These are phyloP conservation scores for Neofusicoccum cordaticola DNA, from an alignment of 2,329 filamentous ascomycete species.

Conservation along the genomic window DNA sequence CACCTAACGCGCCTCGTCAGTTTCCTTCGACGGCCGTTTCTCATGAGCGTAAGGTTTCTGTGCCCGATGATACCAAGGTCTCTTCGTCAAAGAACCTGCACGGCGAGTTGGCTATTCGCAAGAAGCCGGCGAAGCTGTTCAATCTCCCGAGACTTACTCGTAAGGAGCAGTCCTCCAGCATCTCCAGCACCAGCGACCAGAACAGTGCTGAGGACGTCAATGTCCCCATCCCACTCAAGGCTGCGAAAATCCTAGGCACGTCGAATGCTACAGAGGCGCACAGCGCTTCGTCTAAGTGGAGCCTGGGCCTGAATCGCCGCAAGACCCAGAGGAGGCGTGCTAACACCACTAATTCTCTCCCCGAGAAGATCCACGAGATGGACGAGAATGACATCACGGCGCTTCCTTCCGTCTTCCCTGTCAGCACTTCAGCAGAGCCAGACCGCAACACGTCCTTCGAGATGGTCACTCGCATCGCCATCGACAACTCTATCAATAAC, in stretches of 20 bases:
- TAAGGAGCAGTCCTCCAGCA: background rate
- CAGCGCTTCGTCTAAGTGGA: background rate
- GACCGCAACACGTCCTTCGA: background rate
- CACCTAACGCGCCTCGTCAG: background rate
- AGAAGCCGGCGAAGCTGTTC: background rate
- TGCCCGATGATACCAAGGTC: background rate
- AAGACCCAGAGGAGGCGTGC: background rate
- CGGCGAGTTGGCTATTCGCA: background rate
- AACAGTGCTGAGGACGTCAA: background rate
- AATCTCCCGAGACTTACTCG: background rate
- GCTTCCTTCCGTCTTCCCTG: background rate
- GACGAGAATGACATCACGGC: background rate
- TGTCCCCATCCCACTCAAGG: background rate
- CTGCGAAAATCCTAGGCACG: background rate
- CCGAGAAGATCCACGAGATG: background rate
- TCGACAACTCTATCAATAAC: background rate
- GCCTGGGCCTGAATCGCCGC: background rate
- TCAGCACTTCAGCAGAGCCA: background rate
- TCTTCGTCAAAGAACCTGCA: background rate
- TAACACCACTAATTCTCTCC: conserved; percentile 1
- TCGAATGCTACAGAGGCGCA: background rate
- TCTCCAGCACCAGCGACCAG: background rate
- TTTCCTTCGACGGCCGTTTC: background rate
- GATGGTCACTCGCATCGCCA: background rate
- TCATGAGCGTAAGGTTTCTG: background rate